These are phyloP conservation scores for Tetrastigma voinierianum DNA, from an alignment of 164 flowering plant genomes.

Conservation along the genomic window DNA sequence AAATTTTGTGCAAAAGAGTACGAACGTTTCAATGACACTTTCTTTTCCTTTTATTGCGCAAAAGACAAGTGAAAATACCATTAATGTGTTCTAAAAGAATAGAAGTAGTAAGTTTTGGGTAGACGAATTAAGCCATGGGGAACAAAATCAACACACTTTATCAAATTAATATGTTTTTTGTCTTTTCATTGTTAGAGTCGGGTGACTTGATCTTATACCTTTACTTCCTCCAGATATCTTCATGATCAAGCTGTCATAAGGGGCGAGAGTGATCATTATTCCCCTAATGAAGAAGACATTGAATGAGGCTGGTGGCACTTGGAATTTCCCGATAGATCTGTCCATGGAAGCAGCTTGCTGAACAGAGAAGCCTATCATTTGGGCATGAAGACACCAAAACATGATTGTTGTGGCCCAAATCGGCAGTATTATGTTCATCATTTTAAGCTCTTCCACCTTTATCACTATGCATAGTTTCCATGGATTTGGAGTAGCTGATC, in stretches of 20 bases:
- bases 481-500: conserved; percentile 8
- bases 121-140: no score
- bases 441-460: conserved; percentile 34
- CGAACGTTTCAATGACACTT: no score
- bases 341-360: conserved; percentile 44
- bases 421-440: conserved; percentile 29
- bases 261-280: conserved; percentile 22
- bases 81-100: no score
- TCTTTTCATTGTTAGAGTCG: no score
- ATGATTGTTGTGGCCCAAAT: conserved; percentile 41
- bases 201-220: no score
- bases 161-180: no score
- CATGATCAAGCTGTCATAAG: conserved; percentile 28
- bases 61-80: no score
- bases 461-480: conserved; percentile 29
- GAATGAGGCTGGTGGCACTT: conserved; percentile 39
- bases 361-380: conserved; percentile 44
- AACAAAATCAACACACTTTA: no score
- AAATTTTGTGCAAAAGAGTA: no score
- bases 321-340: conserved; percentile 25
- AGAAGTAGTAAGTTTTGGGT: no score
- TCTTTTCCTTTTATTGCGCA: no score
- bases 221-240: conserved; percentile 25
- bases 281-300: conserved; percentile 33
- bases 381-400: conserved; percentile 40